Conservation (phyloP, 2,329 filamentous ascomycete genomes). For the Lanzia echinophila region DNA sequence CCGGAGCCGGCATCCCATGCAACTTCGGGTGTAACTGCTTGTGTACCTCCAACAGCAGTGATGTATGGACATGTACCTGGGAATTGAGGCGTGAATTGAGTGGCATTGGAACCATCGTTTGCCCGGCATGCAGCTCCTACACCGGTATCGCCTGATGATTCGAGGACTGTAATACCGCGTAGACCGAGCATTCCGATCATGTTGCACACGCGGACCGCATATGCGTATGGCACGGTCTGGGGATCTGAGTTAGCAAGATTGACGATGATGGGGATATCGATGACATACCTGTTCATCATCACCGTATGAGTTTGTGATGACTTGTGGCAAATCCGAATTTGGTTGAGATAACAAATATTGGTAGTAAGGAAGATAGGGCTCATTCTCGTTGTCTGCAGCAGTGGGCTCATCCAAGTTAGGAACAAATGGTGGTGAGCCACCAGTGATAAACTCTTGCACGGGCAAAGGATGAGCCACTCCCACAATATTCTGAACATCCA, state of each 20-base stretch:
- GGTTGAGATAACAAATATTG: slow-evolving; percentile 42
- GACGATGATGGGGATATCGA: not conserved
- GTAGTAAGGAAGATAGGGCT: slow-evolving; percentile 53
- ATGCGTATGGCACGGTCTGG: slow-evolving; percentile 43
- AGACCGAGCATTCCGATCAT: slow-evolving; percentile 46
- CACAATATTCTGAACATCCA: slow-evolving; percentile 48
- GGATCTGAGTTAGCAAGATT: not conserved
- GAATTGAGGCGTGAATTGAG: slow-evolving; percentile 48
- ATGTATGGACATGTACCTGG: slow-evolving; percentile 40
- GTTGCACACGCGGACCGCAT: slow-evolving; percentile 47
- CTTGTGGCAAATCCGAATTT: slow-evolving; percentile 41
- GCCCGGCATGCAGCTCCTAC: slow-evolving; percentile 41
- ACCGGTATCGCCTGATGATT: slow-evolving; percentile 46
- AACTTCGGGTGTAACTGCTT: slow-evolving; percentile 26
- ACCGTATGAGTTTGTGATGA: slow-evolving; percentile 52
- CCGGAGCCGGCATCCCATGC: slow-evolving; percentile 43
- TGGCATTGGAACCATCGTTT: slow-evolving; percentile 49
- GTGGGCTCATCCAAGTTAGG: slow-evolving; percentile 35
- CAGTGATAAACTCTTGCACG: slow-evolving; percentile 49
- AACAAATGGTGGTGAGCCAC: slow-evolving; percentile 46
- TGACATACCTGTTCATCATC: slow-evolving; percentile 42
- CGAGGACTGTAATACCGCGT: slow-evolving; percentile 46
- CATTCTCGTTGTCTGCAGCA: slow-evolving; percentile 37
- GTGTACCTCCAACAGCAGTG: slow-evolving; percentile 23
- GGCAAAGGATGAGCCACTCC: slow-evolving; percentile 47